phyloP scores from a whole-genome alignment of 768 basidiomycete species.

The Psilocybe sp. region DNA sequence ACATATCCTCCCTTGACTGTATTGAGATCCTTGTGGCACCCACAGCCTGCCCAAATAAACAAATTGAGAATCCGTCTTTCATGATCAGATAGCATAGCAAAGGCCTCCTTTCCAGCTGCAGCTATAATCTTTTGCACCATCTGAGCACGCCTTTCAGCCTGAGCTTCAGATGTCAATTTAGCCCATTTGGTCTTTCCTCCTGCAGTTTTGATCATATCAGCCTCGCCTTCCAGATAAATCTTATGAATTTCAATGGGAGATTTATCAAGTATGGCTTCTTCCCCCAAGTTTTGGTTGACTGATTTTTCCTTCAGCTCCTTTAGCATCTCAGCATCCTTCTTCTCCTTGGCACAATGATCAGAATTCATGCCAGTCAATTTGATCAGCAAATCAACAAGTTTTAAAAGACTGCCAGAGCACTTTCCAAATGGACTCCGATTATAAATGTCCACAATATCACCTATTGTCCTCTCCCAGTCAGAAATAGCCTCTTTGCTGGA shows the following conservation, averaged over 20 bases:
- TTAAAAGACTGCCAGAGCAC: constrained; percentile 7
- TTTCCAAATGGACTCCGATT: constrained; percentile 21
- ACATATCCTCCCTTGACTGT: constrained; percentile 22
- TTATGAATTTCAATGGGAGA: constrained; percentile 7
- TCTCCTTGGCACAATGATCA: constrained; percentile 25
- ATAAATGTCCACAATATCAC: constrained; percentile 14
- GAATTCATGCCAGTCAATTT: constrained; percentile 16
- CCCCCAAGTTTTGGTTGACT: constrained; percentile 18
- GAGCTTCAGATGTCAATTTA: constrained; percentile 2
- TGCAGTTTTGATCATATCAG: constrained; percentile 11
- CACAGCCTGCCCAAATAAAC: constrained; percentile 30
- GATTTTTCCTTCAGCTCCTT: constrained; percentile 16
- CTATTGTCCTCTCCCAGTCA: constrained; percentile 15
- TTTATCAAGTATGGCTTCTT: constrained; percentile 16
- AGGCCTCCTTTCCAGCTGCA: constrained; percentile 10
- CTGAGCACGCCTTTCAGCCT: constrained; percentile 9
- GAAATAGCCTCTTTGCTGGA: constrained; percentile 18
- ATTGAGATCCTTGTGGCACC: no score
- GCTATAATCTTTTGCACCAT: constrained; percentile 12
- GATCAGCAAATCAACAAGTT: constrained; percentile 14
- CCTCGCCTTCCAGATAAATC: constrained; percentile 5
- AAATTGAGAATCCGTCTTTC: constrained; percentile 16
- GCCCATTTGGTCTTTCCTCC: constrained; percentile 15
- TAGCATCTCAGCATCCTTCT: constrained; percentile 22
- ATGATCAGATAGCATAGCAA: constrained; percentile 9